A percentile compares a stretch with the other conserved stretches of the same genome.
Conservation (phyloP, 768 basidiomycete species). For the Termitomyces sp. region DNA sequence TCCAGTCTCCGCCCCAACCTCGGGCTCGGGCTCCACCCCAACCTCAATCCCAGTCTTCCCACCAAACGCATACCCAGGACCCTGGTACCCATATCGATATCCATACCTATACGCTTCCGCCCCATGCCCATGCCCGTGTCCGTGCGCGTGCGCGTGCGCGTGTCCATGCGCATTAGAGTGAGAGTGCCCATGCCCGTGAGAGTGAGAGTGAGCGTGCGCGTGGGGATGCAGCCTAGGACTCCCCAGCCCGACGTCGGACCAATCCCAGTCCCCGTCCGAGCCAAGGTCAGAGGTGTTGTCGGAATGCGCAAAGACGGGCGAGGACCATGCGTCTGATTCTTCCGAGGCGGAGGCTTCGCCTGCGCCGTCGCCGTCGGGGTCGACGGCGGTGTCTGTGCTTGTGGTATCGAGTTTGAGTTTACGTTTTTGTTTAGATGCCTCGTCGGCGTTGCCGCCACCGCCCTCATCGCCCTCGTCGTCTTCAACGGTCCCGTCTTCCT, state of each 20-base stretch:
- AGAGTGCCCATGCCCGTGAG: too few species aligned
- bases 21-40: background rate
- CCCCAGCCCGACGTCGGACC: slow-evolving; percentile 1
- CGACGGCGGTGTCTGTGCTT: background rate
- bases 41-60: background rate
- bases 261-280: slow-evolving; percentile 6
- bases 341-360: too few species aligned
- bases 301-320: slow-evolving; percentile 36
- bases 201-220: too few species aligned
- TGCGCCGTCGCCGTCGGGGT: background rate
- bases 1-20: too few species aligned
- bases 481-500: background rate
- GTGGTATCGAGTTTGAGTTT: background rate
- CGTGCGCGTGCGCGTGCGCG: too few species aligned
- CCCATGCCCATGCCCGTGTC: slow-evolving; percentile 1
- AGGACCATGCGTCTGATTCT: slow-evolving; percentile 27
- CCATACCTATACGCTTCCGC: background rate
- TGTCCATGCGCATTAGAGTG: too few species aligned
- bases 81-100: slow-evolving; percentile 24
- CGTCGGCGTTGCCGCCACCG: too few species aligned
- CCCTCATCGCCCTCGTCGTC: background rate
- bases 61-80: slow-evolving; percentile 3
- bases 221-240: too few species aligned
- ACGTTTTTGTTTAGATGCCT: background rate
- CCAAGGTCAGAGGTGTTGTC: slow-evolving; percentile 12